These are phyloP conservation scores for Naegleria fowleri DNA, from an alignment of 208 protist species.

Conservation along the genomic window DNA sequence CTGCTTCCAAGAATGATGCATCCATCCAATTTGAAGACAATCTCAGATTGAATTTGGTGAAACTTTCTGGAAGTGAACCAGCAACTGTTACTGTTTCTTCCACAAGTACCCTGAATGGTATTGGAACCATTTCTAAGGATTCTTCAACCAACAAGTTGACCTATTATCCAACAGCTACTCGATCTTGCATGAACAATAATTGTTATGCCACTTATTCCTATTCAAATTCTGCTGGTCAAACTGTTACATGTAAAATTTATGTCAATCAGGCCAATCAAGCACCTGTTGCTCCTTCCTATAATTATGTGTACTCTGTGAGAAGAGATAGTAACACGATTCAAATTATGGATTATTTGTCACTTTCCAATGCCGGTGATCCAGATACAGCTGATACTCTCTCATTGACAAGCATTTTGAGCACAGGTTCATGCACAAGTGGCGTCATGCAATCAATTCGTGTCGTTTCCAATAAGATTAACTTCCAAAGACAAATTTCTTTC, in stretches of 20 bases:
- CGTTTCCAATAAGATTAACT: neutral
- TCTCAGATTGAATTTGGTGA: neutral
- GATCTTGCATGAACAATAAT: neutral
- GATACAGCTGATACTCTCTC: neutral
- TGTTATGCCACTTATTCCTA: slow-evolving; percentile 1
- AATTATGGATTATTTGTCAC: neutral
- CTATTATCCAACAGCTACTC: neutral
- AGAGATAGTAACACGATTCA: neutral
- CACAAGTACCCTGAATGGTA: too few relatives aligned
- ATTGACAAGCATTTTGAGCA: neutral
- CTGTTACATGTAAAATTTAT: neutral
- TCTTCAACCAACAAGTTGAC: neutral
- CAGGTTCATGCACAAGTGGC: neutral
- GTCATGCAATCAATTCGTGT: neutral
- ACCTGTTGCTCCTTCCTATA: neutral
- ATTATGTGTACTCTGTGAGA: neutral
- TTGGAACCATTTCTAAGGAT: neutral
- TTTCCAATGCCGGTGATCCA: neutral
- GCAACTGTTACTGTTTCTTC: neutral
- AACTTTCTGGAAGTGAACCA: neutral
- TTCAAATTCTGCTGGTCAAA: neutral
- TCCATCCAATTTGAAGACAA: neutral
- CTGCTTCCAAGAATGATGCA: neutral
- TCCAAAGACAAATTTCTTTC: neutral
- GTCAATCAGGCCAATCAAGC: neutral